These are phyloP conservation scores for Nicotiana tabacum DNA, from an alignment of 257 asterid genomes.

Conservation along the genomic window DNA sequence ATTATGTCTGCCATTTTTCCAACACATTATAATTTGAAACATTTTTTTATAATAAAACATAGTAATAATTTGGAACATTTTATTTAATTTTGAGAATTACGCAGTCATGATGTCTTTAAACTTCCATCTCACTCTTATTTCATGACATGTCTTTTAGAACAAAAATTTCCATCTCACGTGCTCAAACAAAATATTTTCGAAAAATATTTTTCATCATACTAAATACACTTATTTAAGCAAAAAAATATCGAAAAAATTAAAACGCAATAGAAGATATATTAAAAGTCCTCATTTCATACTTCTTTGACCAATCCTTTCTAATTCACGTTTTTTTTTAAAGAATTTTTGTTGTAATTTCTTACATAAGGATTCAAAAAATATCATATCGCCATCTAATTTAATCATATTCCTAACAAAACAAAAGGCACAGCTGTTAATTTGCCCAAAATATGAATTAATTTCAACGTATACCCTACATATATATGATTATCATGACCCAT, in stretches of 20 bases:
- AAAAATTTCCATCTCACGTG: neutral
- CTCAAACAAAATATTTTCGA: neutral
- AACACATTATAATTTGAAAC: neutral
- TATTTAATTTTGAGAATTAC: neutral
- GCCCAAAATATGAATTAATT: neutral
- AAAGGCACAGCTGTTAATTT: neutral
- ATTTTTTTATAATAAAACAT: neutral
- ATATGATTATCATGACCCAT: neutral
- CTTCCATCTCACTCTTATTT: neutral
- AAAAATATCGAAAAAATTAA: neutral
- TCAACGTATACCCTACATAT: conserved; percentile 1
- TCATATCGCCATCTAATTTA: neutral
- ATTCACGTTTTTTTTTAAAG: neutral
- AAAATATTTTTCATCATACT: neutral
- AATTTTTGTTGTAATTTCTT: neutral
- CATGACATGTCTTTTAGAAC: neutral
- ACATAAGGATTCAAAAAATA: neutral
- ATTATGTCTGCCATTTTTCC: neutral
- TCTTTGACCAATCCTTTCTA: neutral
- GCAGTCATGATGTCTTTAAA: neutral
- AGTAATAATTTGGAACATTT: neutral
- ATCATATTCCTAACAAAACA: neutral
- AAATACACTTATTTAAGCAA: neutral
- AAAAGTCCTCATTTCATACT: neutral
- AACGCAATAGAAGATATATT: neutral